Percentiles rank a stretch among this genome's conserved stretches.
phyloP scores from a whole-genome alignment of 768 basidiomycete species.

The Termitomyces bulborhizus region DNA sequence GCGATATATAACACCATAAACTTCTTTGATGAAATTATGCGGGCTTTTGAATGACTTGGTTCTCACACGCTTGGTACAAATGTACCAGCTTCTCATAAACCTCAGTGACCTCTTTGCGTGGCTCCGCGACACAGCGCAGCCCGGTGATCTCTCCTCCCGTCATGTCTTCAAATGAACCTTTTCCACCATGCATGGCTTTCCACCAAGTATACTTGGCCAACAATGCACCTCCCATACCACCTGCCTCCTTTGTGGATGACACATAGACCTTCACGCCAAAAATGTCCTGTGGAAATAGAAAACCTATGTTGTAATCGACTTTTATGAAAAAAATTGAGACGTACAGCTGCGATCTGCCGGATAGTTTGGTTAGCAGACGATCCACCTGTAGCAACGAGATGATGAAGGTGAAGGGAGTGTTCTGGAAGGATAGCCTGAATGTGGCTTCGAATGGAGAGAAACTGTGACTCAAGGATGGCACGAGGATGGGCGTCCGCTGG shows the following conservation, averaged over 20 bases:
- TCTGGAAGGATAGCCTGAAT: conserved; percentile 62
- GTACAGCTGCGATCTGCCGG: conserved; percentile 60
- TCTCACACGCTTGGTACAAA: conserved; percentile 53
- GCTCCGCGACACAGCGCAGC: conserved; percentile 58
- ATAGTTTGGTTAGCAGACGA: conserved; percentile 69
- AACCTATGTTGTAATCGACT: not conserved
- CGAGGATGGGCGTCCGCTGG: conserved; percentile 53
- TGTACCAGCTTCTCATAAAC: conserved; percentile 51
- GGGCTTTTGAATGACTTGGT: conserved; percentile 30
- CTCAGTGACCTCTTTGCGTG: conserved; percentile 33
- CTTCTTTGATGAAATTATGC: not conserved
- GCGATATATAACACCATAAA: not conserved
- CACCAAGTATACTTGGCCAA: conserved; percentile 72
- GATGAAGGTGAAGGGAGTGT: conserved; percentile 46
- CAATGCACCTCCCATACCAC: conserved; percentile 65
- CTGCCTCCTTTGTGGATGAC: conserved; percentile 61
- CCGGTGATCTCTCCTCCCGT: conserved; percentile 41
- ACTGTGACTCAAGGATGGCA: conserved; percentile 79
- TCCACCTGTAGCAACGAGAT: conserved; percentile 76
- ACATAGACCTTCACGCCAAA: conserved; percentile 72
- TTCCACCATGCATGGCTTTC: conserved; percentile 34
- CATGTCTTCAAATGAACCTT: conserved; percentile 63
- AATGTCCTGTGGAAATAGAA: conserved; percentile 42
- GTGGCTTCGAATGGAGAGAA: conserved; percentile 73
- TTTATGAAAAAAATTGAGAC: conserved; percentile 10